Base-by-base conservation (phyloP, 164 flowering plant genomes). In the Chloranthus sessilifolius region DNA sequence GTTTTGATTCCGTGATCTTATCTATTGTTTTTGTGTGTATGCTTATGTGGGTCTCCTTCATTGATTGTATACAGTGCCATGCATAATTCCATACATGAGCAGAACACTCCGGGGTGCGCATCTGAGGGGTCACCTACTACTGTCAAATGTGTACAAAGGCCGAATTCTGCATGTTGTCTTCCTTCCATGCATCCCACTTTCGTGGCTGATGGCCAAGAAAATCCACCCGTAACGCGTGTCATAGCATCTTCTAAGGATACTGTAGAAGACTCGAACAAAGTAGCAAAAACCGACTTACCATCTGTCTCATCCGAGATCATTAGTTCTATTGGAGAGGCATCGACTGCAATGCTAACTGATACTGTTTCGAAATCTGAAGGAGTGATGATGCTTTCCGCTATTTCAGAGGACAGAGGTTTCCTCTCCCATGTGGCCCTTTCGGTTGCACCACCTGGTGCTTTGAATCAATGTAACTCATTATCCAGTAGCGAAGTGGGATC, bases 381-480 rank as follows among this genome's bases (percentile, higher is more conserved):
- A 39, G 35, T 12, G 7, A 9, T 41, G 15, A 37, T 15, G 17
- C 43, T 19, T 24, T 51, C 31, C 24, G 31, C 12, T 43, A 38
- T 38, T 21, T 37, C 25, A 36, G 57, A 31, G 30, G 34, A n/a
- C n/a, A n/a, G 52, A 17, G 48, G 11, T 23, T 36, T 26, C 19
- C 2, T 33, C 43, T 42, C 51, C 22, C 41, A 16, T 33, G 39
- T 63, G 47, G 46, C 69, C 50, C 53, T 53, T 35, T 52, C 68
- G 57, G 53, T 52, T 38, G 36, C 66, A 15, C 62, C 64, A 7
- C 36, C 66, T 45, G 59, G 66, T 69, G 58, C 34, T 51, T 7
- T 51, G 35, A 55, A 7, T 43, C 28, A 34, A 16, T 20, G 21
- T 26, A 36, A 19, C 20, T 50, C 15, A 15, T 17, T n/a, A 21